Conservation (phyloP, 352 stramenopile genomes). For the Phytopythium vexans region DNA sequence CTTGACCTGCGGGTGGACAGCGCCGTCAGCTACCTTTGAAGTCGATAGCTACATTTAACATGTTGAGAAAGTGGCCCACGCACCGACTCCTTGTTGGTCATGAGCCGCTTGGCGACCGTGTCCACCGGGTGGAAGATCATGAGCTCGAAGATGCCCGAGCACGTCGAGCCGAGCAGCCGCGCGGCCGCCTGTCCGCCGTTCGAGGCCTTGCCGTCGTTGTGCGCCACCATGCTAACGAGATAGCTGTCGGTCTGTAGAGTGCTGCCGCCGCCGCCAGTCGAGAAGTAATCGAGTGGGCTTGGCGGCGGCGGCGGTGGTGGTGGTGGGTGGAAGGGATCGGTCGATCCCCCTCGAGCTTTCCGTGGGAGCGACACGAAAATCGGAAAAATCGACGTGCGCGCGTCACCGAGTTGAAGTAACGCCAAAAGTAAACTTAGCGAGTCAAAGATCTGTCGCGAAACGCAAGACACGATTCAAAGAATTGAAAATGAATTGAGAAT, state of each 20-base stretch:
- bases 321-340: not conserved
- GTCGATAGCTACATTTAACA: conserved; percentile 16
- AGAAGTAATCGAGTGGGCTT: conserved; percentile 1
- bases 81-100: conserved; percentile 86
- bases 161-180: conserved; percentile 89
- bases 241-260: not conserved
- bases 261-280: conserved; percentile 2
- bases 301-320: not conserved
- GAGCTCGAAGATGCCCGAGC: conserved; percentile 92
- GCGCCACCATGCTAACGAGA: conserved; percentile 34
- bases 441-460: not conserved
- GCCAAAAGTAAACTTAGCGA: not conserved
- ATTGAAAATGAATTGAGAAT: conserved; percentile 3
- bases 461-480: conserved; percentile 3
- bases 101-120: conserved; percentile 94
- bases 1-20: conserved; percentile 20
- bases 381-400: conserved; percentile 4
- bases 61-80: conserved; percentile 3
- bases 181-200: conserved; percentile 51
- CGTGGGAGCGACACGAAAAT: conserved; percentile 3
- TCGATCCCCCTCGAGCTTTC: not conserved
- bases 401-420: conserved; percentile 7
- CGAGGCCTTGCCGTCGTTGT: conserved; percentile 38
- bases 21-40: not conserved
- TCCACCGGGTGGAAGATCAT: conserved; percentile 95